A percentile compares a stretch with the other conserved stretches of the same genome.
phyloP scores from a whole-genome alignment of 2,329 filamentous ascomycete species.

The Trichoderma koningii region DNA sequence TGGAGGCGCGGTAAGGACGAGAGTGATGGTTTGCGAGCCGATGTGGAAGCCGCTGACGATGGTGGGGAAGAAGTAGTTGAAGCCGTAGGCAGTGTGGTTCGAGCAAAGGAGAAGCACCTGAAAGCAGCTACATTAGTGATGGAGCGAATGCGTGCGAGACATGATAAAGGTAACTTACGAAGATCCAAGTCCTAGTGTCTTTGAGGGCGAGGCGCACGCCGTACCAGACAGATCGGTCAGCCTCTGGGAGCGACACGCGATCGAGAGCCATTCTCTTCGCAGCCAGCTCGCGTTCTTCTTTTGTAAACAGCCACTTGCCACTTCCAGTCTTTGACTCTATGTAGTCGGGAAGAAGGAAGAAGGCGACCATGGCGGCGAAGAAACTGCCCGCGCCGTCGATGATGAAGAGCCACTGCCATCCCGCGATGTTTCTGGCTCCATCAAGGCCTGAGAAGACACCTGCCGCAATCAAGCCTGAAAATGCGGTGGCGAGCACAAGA shows the following conservation, averaged over 20 bases:
- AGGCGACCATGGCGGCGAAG: conserved; percentile 36
- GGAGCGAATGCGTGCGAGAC: too few species aligned
- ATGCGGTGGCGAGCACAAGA: conserved; percentile 66
- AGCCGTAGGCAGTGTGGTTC: conserved; percentile 51
- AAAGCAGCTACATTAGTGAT: background rate
- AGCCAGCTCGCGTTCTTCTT: conserved; percentile 30
- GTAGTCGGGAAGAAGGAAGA: conserved; percentile 41
- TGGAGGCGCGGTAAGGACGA: conserved; percentile 49
- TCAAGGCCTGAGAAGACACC: conserved; percentile 54
- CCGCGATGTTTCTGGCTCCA: conserved; percentile 54
- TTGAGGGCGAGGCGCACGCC: conserved; percentile 42
- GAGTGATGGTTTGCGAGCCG: conserved; percentile 52
- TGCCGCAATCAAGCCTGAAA: conserved; percentile 62
- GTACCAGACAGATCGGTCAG: conserved; percentile 30
- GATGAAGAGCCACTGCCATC: conserved; percentile 68
- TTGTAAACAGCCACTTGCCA: conserved; percentile 43
- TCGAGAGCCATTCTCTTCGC: conserved; percentile 33
- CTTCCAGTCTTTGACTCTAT: conserved; percentile 42
- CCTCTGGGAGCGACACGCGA: conserved; percentile 25
- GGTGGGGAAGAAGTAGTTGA: conserved; percentile 42
- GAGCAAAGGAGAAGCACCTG: conserved; percentile 47
- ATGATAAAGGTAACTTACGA: conserved; percentile 30
- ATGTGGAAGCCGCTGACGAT: conserved; percentile 36
- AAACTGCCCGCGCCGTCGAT: conserved; percentile 58
- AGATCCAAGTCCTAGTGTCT: conserved; percentile 49